Evolutionary conservation across 352 stramenopile species (phyloP).

Genomic region (Phytophthora ramorum): DNA sequence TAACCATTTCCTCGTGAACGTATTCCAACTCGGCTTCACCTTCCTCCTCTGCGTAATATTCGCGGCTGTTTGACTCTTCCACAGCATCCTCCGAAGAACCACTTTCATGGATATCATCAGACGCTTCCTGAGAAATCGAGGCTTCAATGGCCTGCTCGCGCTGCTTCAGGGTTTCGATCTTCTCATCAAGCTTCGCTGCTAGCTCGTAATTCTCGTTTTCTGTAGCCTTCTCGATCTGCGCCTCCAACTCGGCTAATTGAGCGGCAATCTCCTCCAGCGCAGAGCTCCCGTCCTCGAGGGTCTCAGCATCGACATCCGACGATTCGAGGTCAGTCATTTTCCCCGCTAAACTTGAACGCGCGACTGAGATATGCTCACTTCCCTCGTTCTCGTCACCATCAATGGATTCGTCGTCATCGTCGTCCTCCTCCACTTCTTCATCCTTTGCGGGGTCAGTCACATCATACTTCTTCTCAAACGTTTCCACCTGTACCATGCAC

Average conservation of each 20-base stretch:
- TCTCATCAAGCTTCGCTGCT: slow-evolving; percentile 77
- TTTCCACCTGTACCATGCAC: slow-evolving; percentile 64
- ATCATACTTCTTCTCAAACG: slow-evolving; percentile 77
- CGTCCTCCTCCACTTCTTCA: slow-evolving; percentile 58
- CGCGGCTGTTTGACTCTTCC: slow-evolving; percentile 27
- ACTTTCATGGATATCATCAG: slow-evolving; percentile 21
- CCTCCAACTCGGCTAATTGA: slow-evolving; percentile 69
- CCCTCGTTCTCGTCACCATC: slow-evolving; percentile 51
- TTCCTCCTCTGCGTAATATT: slow-evolving; percentile 33
- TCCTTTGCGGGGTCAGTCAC: slow-evolving; percentile 62
- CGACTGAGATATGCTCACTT: slow-evolving; percentile 19
- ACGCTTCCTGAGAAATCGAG: slow-evolving; percentile 26
- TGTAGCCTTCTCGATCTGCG: slow-evolving; percentile 75
- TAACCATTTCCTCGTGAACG: slow-evolving; percentile 42
- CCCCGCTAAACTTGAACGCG: slow-evolving; percentile 29
- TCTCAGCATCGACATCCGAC: slow-evolving; percentile 35
- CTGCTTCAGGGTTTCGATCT: slow-evolving; percentile 67
- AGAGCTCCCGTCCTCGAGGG: slow-evolving; percentile 35
- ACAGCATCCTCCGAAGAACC: slow-evolving; percentile 11
- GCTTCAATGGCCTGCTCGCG: slow-evolving; percentile 54
- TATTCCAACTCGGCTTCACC: slow-evolving; percentile 33
- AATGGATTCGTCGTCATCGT: slow-evolving; percentile 55
- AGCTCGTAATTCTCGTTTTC: slow-evolving; percentile 87
- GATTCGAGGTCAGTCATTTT: slow-evolving; percentile 30
- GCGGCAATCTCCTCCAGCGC: slow-evolving; percentile 63